These are phyloP conservation scores for Backusella australiensis DNA, from an alignment of 192 early-diverging fungal species.

Conservation along the genomic window DNA sequence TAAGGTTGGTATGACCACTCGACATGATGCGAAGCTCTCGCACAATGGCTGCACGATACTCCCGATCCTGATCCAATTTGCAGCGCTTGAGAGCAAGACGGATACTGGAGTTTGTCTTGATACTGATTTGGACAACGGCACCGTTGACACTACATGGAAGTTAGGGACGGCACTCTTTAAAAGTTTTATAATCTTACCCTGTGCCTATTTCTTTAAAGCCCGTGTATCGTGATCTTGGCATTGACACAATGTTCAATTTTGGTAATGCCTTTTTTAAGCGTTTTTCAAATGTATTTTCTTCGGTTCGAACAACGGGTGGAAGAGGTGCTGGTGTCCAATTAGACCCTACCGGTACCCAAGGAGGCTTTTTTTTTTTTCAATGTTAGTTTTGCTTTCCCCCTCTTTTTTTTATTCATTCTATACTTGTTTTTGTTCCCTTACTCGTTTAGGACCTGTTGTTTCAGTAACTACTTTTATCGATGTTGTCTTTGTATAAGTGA, in stretches of 20 bases:
- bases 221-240: conserved; percentile 27
- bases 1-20: conserved; percentile 29
- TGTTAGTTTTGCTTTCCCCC: background rate
- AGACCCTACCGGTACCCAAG: conserved; percentile 27
- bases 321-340: conserved; percentile 22
- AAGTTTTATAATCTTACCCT: conserved; percentile 10
- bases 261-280: conserved; percentile 27
- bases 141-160: conserved; percentile 28
- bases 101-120: background rate
- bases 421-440: background rate
- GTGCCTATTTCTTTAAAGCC: conserved; percentile 35
- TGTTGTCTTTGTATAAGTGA: background rate
- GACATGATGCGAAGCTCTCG: conserved; percentile 40
- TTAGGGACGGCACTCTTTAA: background rate
- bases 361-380: conserved; percentile 15
- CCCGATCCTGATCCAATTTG: conserved; percentile 33
- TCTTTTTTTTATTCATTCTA: background rate
- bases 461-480: background rate
- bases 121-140: conserved; percentile 24
- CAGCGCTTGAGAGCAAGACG: conserved; percentile 35
- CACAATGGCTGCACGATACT: conserved; percentile 34
- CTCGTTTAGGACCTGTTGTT: conserved; percentile 8
- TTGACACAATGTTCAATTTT: conserved; percentile 19
- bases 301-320: conserved; percentile 5
- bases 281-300: conserved; percentile 34